Base-by-base conservation (phyloP, 441 rosid species). In the Arabidopsis lyrata region DNA sequence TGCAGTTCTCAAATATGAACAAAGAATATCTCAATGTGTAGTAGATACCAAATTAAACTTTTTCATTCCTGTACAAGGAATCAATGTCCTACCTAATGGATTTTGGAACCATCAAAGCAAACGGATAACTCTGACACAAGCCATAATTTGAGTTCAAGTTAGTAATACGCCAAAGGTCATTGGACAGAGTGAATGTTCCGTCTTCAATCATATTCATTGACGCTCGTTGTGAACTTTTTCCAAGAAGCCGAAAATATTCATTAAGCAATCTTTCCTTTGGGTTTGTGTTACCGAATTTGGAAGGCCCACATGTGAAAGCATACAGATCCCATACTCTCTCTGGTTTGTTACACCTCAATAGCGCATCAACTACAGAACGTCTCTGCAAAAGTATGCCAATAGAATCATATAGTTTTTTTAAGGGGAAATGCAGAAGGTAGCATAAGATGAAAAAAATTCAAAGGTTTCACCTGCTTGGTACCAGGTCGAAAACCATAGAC, bases 161-260 rank as follows among this genome's bases (percentile, higher is more conserved):
- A 81, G 90, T 89, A 76, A 96, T 90, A 85, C 98, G 93, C 98
- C 97, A 96, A 68, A 84, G 74, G 53, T 89, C 92, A 86, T 89
- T 93, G 73, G 91, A 92, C 72, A 83, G 24, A 69, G 86, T 57
- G 80, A 86, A 96, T 12, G 97, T 88, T 15, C 86, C 86, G n/a
- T 84, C 78, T 74, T 90, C 90, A 75, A 91, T 82, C 95, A 93
- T 86, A 57, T 75, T 74, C 86, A 69, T 84, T 15, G 99, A 87
- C 39, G 95, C 96, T 68, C 44, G 75, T 63, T 27, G 52, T 42
- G 90, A 84, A 70, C 81, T 74, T 78, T 78, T 85, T 72, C 97
- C 91, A 56, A 96, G 87, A 78, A 93, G 97, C 73, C 98, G 97
- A 64, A 91, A 93, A 78, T 89, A 96, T 83, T 96, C 99, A 79